Evolutionary conservation across 1,139 yeast genomes (phyloP), one percentile per base, ranked within the genome.

Genomic region (Kazachstania sp.): DNA sequence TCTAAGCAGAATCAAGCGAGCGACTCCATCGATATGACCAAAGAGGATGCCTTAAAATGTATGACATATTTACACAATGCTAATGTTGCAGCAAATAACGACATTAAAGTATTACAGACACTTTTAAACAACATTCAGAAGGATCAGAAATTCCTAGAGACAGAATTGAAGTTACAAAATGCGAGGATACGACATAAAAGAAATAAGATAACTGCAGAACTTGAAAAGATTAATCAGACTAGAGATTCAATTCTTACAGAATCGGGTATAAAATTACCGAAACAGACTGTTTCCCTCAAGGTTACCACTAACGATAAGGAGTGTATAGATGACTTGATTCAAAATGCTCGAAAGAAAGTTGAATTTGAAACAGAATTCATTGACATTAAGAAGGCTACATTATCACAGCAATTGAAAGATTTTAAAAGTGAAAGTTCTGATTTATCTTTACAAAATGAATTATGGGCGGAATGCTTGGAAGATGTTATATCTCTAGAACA

Each of bases 381-480:
- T 18, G 53, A 52, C 26, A 40, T 51, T 4, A 56, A 55, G 29
- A 46, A 51, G n/a, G 45, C 50, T 16, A 46, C 54, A 6, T 35
- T 61, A 41, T 49, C 54, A 30, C 58, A 56, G 16, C 54, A 58
- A 41, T 43, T 61, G 26, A 52, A 52, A 2, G 46, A 49, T 16
- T 56, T 51, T 47, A 63, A 63, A 45, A 52, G 53, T 20, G 55
- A 55, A 35, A 49, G 57, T 11, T 49, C 52, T 3, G 30, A 30
- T 15, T 34, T 59, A 26, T 46, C 43, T 19, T 42, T 51, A 13
- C 53, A 55, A 36, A 51, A 53, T 39, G 49, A 51, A 26, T 18
- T 47, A 12, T 63, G 66, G 66, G 44, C 47, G 6, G 59, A 58
- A 16, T 54, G 55, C 15, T 42, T 58, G 4, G 43, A 46, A 7